Base-by-base conservation (phyloP, 1,284 basidiomycete species). In the Melampsora larici-populina region DNA sequence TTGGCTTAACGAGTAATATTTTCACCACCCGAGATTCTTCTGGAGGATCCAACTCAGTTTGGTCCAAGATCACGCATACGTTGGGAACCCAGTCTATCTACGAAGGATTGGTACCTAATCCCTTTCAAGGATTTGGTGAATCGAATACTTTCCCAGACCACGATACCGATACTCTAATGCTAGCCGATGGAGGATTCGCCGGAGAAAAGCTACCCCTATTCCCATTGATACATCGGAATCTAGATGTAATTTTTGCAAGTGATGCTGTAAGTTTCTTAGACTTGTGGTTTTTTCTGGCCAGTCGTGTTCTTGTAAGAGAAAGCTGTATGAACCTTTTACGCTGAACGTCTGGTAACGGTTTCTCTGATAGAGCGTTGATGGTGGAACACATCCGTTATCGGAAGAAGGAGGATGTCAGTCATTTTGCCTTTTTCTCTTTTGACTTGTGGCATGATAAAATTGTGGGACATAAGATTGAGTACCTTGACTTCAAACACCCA, bases 131-230 rank as follows among this genome's bases (percentile, higher is more conserved):
- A 4, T 66, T 62, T 69, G 67, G 31, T 21, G 40, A 36, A 40
- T 49, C 65, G 18, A 65, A 55, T 21, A 51, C 75, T 8, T 77
- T 77, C 70, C 64, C 49, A 2, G 75, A 77, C 26, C 43, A 49
- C 60, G 40, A 63, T 21, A 64, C n/a, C 13, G 40, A 69, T 15
- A 77, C 66, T 36, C 36, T 77, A 46, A 58, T 77, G 15, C 51
- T 77, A 29, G 75, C 75, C 1, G 75, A 77, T 36, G 75, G 75
- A n/a, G 75, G 65, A 0, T 69, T 77, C 55, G 67, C 66, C 0
- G 36, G 69, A 49, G 75, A 77, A 64, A 77, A 77, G 69, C 8
- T 77, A 51, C 75, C 75, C n/a, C 36, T 77, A 3, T 77, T 69
- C 48, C 75, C 75, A 43, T 58, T 77, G 18, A 40, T 77, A n/a